These are phyloP conservation scores for Populus hybrid DNA, from an alignment of 441 rosid species.

Conservation along the genomic window DNA sequence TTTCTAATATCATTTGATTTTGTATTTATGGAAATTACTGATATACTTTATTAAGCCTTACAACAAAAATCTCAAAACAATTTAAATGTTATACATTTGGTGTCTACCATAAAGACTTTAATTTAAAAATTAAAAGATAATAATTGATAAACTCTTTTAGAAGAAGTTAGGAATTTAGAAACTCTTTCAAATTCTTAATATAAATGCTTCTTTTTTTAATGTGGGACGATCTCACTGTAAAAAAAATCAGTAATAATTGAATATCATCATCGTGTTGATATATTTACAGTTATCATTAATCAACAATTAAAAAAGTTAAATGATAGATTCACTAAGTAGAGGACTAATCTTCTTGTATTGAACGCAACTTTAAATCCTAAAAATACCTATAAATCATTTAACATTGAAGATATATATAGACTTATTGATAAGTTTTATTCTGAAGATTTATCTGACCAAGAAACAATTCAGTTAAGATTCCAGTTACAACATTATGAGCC, in stretches of 20 bases:
- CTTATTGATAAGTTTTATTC: too few relatives aligned
- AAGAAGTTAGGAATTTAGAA: background rate
- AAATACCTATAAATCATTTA: too few relatives aligned
- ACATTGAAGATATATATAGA: too few relatives aligned
- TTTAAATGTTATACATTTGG: background rate
- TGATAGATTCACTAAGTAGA: too few relatives aligned
- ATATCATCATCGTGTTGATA: background rate
- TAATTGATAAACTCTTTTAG: background rate
- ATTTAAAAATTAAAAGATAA: background rate
- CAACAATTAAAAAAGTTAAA: background rate
- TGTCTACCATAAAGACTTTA: background rate
- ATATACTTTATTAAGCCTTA: background rate
- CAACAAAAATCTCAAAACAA: background rate
- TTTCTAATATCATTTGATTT: background rate
- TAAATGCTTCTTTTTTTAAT: background rate
- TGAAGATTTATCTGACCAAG: too few relatives aligned
- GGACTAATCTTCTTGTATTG: too few relatives aligned
- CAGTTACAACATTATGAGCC: background rate
- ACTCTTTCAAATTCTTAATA: background rate
- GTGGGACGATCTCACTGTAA: background rate
- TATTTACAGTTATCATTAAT: background rate
- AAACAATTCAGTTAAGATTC: background rate
- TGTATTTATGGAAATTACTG: background rate
- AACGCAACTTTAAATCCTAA: too few relatives aligned
- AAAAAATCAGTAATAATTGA: background rate